Evolutionary conservation across 1,284 basidiomycete genomes (phyloP).

Genomic region (Puccinia sorghi): DNA sequence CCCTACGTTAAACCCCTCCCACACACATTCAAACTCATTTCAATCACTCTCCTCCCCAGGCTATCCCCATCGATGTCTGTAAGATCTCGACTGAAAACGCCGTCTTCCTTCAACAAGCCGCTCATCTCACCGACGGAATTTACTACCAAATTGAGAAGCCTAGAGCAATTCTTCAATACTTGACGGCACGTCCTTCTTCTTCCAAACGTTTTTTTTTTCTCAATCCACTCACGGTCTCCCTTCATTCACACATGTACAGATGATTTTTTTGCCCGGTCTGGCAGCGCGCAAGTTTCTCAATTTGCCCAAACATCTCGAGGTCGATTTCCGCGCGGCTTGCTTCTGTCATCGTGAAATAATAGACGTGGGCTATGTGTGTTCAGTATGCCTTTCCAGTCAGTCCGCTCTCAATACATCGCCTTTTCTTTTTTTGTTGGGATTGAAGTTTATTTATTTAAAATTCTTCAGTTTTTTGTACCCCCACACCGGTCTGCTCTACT

Average conservation of each 20-base stretch:
- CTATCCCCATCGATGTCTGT: conserved; percentile 92
- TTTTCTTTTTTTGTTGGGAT: not conserved
- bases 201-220: not conserved
- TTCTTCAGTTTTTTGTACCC: conserved; percentile 39
- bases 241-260: conserved; percentile 62
- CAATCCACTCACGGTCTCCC: conserved; percentile 10
- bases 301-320: conserved; percentile 86
- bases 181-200: conserved; percentile 66
- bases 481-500: conserved; percentile 44
- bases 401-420: too few species aligned
- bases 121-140: conserved; percentile 88
- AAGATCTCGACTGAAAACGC: conserved; percentile 86
- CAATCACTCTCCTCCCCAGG: conserved; percentile 62
- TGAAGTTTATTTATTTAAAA: not conserved
- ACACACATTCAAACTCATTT: not conserved
- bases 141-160: conserved; percentile 81
- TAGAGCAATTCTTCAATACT: conserved; percentile 80
- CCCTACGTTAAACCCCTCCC: not conserved
- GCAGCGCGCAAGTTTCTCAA: conserved; percentile 75
- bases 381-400: conserved; percentile 89
- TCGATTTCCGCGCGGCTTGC: conserved; percentile 95
- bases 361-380: conserved; percentile 96
- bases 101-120: conserved; percentile 95
- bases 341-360: conserved; percentile 98
- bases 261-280: conserved; percentile 84